Evolutionary conservation across 768 basidiomycete genomes (phyloP), one percentile per base, ranked within the genome.

Genomic region (Leccinum subtestaceum): DNA sequence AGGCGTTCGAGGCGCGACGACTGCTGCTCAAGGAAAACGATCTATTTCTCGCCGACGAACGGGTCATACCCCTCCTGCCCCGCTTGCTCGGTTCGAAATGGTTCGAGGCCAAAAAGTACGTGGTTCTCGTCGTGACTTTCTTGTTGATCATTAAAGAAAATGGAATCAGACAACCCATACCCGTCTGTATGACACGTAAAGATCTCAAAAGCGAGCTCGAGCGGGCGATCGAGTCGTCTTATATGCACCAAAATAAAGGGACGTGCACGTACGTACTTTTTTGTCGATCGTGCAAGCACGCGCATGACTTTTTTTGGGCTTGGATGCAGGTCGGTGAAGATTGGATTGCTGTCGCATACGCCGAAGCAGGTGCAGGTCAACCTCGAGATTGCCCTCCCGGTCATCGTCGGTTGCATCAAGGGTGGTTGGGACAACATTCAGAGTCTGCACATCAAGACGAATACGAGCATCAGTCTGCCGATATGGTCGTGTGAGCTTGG

Each of bases 51-150:
- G 94, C 93, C 15, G 97, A 99, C 74, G 93, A 97, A 61, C 80
- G 94, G 29, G 80, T 99, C 46, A 77, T 96, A 38, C 89, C 90
- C n/a, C 75, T 93, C 55, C 81, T 98, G 57, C 96, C 96, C 1
- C 85, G 84, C 60, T 75, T 98, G 50, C 79, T 98, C 3, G 97
- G 97, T 6, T 86, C 84, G 53, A 89, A 88, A 66, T 98, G 93
- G 84, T 94, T 98, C 66, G 84, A 91, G 31, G 93, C 95, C 1
- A 98, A 98, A 77, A 98, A 98, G 95, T 97, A 65, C 63, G 91
- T 68, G 27, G 50, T 0, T n/a, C n/a, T 27, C n/a, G 3, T n/a
- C 3, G 13, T 15, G 19, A 6, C n/a, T 13, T 50, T 27, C 6
- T 15, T 31, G 2, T 27, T 27, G 27, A 27, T 27, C 2, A 2